Conservation (phyloP, 139 green algal species). For the Raphidocelis subcapitata region DNA sequence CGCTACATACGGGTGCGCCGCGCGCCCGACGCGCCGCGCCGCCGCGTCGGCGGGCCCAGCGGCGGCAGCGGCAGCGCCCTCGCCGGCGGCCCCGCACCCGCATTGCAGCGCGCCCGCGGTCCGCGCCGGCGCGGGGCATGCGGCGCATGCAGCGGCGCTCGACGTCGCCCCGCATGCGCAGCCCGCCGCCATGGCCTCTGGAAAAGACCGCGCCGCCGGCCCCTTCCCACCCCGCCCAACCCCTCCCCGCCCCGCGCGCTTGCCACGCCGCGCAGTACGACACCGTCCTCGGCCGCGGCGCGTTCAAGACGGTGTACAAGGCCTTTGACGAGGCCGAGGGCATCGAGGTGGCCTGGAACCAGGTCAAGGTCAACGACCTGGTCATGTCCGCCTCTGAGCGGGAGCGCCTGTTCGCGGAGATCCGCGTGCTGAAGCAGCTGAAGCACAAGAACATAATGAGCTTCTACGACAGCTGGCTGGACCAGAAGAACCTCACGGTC, state of each 20-base stretch:
- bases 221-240: too few relatives aligned
- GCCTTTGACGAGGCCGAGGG: slow-evolving; percentile 91
- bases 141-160: too few relatives aligned
- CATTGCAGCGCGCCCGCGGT: too few relatives aligned
- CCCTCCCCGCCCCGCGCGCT: too few relatives aligned
- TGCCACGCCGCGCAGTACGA: slow-evolving; percentile 13
- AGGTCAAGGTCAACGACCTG: slow-evolving; percentile 78
- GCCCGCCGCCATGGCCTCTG: too few relatives aligned
- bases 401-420: slow-evolving; percentile 63
- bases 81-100: too few relatives aligned
- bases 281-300: slow-evolving; percentile 69
- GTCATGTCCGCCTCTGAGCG: slow-evolving; percentile 36
- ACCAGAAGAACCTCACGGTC: slow-evolving; percentile 68
- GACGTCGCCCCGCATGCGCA: too few relatives aligned
- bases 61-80: too few relatives aligned
- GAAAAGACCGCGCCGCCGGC: too few relatives aligned
- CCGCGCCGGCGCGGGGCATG: too few relatives aligned
- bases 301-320: slow-evolving; percentile 93
- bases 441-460: slow-evolving; percentile 97
- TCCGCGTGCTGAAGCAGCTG: slow-evolving; percentile 90
- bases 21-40: too few relatives aligned
- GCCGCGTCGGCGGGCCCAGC: too few relatives aligned
- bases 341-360: slow-evolving; percentile 95
- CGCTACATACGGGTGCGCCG: slow-evolving; percentile 65
- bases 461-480: slow-evolving; percentile 75